Evolutionary conservation across 116 monocot genomes (phyloP).

Genomic region (Phalaenopsis hybrid): DNA sequence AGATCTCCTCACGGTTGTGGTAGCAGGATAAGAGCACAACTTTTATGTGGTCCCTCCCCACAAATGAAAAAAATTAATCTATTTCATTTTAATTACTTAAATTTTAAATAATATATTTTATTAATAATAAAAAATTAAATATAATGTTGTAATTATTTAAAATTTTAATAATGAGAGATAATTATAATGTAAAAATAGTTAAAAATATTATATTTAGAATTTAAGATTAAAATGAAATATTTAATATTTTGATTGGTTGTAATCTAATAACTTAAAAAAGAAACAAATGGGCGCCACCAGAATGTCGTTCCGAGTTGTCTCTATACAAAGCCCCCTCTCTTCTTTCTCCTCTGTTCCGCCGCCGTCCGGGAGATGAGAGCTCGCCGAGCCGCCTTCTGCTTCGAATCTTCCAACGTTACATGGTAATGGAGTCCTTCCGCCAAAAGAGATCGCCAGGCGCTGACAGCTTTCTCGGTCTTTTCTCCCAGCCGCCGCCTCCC

Average conservation of each 20-base stretch:
- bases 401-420: neutral
- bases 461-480: constrained; percentile 20
- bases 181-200: too few relatives aligned
- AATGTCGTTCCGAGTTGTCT: too few relatives aligned
- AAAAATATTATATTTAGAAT: too few relatives aligned
- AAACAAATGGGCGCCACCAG: too few relatives aligned
- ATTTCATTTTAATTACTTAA: too few relatives aligned
- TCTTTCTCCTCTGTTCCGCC: neutral
- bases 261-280: too few relatives aligned
- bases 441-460: constrained; percentile 12
- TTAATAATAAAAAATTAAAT: too few relatives aligned
- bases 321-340: neutral
- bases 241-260: too few relatives aligned
- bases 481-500: neutral
- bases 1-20: neutral
- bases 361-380: neutral
- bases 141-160: too few relatives aligned
- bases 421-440: constrained; percentile 16
- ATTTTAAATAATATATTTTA: too few relatives aligned
- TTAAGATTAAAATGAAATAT: too few relatives aligned
- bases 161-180: too few relatives aligned
- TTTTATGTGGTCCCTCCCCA: neutral
- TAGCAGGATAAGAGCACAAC: neutral
- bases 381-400: neutral
- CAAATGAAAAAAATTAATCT: neutral